Evolutionary conservation across 768 basidiomycete species (phyloP).

Genomic region (Lactarius deliciosus): DNA sequence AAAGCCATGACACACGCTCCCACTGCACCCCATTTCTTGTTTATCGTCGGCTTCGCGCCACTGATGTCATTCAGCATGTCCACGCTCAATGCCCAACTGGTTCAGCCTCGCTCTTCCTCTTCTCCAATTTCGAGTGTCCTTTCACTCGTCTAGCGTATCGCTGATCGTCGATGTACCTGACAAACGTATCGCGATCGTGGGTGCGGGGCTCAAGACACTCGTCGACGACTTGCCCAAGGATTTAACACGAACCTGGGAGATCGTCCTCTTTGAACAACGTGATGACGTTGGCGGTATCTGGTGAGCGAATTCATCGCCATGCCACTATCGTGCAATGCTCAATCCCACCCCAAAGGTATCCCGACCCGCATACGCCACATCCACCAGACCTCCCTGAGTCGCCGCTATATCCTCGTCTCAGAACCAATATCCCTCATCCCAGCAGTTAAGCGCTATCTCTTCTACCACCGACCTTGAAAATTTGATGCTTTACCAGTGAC

Average conservation of each 20-base stretch:
- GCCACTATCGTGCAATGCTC: neutral
- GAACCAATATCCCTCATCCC: too few relatives aligned
- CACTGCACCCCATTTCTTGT: too few relatives aligned
- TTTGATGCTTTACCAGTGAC: too few relatives aligned
- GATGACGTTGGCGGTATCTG: slow-evolving; percentile 55
- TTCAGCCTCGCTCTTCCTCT: slow-evolving; percentile 26
- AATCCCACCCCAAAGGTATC: neutral
- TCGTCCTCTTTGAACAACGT: slow-evolving; percentile 53
- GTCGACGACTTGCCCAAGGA: slow-evolving; percentile 40
- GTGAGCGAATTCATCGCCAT: slow-evolving; percentile 16
- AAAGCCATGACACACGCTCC: too few relatives aligned
- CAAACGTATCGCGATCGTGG: slow-evolving; percentile 56
- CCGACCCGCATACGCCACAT: too few relatives aligned
- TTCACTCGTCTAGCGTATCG: neutral
- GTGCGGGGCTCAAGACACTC: slow-evolving; percentile 40
- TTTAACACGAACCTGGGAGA: slow-evolving; percentile 41
- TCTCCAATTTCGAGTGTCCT: slow-evolving; percentile 1
- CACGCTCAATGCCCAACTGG: neutral
- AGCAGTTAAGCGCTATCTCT: too few relatives aligned
- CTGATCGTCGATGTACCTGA: slow-evolving; percentile 15
- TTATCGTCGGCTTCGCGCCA: too few relatives aligned
- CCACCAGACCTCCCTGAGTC: too few relatives aligned
- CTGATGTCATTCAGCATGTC: too few relatives aligned
- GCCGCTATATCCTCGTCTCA: too few relatives aligned
- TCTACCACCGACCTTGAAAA: too few relatives aligned